Conservation (phyloP, 192 early-diverging fungal species). For the Phlyctochytrium arcticum region DNA sequence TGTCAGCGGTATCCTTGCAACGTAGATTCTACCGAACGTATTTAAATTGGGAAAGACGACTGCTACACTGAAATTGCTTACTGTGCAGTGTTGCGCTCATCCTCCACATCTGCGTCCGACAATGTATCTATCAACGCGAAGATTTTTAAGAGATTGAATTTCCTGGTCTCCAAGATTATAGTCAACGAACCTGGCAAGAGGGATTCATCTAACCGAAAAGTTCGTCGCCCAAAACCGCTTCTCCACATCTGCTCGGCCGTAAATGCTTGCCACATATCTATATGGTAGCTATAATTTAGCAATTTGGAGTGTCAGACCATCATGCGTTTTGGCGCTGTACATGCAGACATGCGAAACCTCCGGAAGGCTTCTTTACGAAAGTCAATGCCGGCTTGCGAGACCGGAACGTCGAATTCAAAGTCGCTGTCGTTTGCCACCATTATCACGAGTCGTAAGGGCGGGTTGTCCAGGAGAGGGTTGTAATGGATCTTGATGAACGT, state of each 20-base stretch:
- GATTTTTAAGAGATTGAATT: not conserved
- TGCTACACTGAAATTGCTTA: not conserved
- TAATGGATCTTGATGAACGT: not conserved
- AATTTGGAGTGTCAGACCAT: too few species aligned
- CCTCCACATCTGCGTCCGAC: not conserved
- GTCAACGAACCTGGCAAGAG: slow-evolving; percentile 40
- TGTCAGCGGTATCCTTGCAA: too few species aligned
- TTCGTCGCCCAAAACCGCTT: slow-evolving; percentile 63
- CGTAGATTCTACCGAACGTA: too few species aligned
- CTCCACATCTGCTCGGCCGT: slow-evolving; percentile 66
- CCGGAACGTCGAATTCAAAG: not conserved
- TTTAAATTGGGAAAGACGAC: too few species aligned
- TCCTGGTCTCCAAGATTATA: not conserved
- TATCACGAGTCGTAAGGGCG: not conserved
- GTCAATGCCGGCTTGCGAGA: not conserved
- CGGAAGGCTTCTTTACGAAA: not conserved
- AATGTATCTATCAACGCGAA: not conserved
- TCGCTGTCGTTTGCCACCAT: not conserved
- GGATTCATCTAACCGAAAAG: slow-evolving; percentile 60
- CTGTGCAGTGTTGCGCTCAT: not conserved
- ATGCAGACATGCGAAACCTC: not conserved
- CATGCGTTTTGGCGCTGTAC: too few species aligned
- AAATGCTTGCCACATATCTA: slow-evolving; percentile 72
- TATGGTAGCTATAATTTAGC: too few species aligned
- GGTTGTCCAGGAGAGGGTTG: not conserved